Percentiles rank a stretch among this genome's conserved stretches.
phyloP scores from a whole-genome alignment of 768 basidiomycete genomes.

The Chiua virens region DNA sequence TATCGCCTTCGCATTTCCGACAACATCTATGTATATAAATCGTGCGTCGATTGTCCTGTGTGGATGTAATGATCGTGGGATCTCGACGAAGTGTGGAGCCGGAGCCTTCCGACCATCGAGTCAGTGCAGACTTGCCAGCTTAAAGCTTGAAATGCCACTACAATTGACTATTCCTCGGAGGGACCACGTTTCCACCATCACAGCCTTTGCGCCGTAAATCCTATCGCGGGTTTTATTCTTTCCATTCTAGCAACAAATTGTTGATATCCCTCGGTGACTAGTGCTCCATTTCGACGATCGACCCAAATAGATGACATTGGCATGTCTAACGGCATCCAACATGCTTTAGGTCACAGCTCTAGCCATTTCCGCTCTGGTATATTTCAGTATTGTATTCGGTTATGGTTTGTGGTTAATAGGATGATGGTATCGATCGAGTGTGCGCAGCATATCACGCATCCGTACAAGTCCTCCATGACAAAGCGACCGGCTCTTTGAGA shows the following conservation, averaged over 20 bases:
- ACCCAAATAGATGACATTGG: background rate
- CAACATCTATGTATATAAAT: no score
- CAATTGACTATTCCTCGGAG: no score
- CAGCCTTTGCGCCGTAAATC: background rate
- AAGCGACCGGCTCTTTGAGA: background rate
- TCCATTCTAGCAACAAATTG: slow-evolving; percentile 6
- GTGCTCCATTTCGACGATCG: background rate
- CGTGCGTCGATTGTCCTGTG: no score
- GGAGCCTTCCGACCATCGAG: no score
- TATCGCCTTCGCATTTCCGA: no score
- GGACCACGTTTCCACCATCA: background rate
- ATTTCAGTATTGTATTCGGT: background rate
- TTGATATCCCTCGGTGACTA: background rate
- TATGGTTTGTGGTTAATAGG: background rate
- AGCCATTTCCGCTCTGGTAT: background rate
- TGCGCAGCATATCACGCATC: background rate
- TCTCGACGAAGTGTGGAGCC: no score
- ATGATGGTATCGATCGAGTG: background rate
- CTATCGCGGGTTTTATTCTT: background rate
- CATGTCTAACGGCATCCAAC: no score
- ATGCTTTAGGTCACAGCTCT: background rate
- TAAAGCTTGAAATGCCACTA: no score
- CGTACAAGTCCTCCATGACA: background rate
- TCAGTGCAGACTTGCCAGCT: no score
- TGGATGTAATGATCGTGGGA: no score